A percentile compares a stretch with the other conserved stretches of the same genome.
These are phyloP conservation scores for Sphagnum tenellum DNA, from an alignment of 225 moss, liverwort and hornwort species.

Conservation along the genomic window DNA sequence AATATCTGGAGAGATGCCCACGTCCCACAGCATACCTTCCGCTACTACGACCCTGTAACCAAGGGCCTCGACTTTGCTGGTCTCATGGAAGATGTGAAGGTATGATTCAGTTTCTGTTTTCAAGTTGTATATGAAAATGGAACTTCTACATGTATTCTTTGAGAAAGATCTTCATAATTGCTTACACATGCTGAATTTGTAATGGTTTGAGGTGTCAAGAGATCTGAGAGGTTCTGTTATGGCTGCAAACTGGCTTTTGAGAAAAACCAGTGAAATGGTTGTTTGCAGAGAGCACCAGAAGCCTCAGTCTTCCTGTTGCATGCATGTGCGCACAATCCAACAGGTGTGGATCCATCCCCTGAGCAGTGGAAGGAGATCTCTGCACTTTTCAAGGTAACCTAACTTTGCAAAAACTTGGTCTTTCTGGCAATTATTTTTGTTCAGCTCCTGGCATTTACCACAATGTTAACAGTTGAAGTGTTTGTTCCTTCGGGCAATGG, in stretches of 20 bases:
- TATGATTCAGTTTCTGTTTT: constrained; percentile 4
- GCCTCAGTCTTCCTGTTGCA: constrained; percentile 57
- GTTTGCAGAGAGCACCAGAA: constrained; percentile 39
- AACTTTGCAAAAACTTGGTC: no score
- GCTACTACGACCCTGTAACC: constrained; percentile 45
- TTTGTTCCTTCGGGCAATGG: no score
- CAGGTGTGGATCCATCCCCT: constrained; percentile 51
- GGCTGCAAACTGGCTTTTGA: no score
- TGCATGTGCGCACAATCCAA: constrained; percentile 61
- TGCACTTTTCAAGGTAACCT: constrained; percentile 38
- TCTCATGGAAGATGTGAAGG: constrained; percentile 50
- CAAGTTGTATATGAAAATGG: background rate
- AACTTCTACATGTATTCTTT: no score
- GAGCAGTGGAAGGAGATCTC: constrained; percentile 63
- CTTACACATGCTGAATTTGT: no score
- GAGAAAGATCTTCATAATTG: no score
- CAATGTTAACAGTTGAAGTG: no score
- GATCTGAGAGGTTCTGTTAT: no score
- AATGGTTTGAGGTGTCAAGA: no score
- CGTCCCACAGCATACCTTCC: constrained; percentile 42
- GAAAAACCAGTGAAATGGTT: no score
- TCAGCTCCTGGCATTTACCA: no score
- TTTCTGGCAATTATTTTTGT: no score
- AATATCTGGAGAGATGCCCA: constrained; percentile 64
- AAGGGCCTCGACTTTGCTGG: constrained; percentile 47